phyloP scores from a whole-genome alignment of 1,284 basidiomycete species.

The Apiotrichum brassicae region DNA sequence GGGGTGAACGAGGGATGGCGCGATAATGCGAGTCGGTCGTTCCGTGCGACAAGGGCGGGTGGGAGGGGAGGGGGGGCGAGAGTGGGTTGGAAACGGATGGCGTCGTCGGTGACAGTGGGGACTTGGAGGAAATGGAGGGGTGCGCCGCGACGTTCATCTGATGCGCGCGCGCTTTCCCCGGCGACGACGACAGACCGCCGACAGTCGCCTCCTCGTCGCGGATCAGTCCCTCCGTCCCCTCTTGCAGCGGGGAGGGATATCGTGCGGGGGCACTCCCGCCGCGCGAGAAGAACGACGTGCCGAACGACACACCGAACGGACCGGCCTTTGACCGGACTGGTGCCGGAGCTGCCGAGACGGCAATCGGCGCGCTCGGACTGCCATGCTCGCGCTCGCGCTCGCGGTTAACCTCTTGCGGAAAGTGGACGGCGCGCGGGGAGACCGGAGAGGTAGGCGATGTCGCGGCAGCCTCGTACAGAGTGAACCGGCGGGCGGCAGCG shows the following conservation, averaged over 20 bases:
- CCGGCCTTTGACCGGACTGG: not conserved
- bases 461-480: constrained; percentile 4
- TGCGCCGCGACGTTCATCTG: not conserved
- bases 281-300: not conserved
- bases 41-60: too few relatives aligned
- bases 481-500: constrained; percentile 17
- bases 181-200: not conserved
- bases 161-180: not conserved
- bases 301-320: not conserved
- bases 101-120: too few relatives aligned
- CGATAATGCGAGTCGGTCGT: too few relatives aligned
- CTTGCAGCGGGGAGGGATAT: not conserved
- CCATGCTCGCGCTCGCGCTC: not conserved
- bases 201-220: not conserved
- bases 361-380: not conserved
- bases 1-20: too few relatives aligned
- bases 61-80: too few relatives aligned
- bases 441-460: not conserved
- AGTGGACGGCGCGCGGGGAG: not conserved
- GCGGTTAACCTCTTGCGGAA: not conserved
- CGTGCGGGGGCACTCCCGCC: not conserved
- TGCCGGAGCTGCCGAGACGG: not conserved
- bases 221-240: not conserved
- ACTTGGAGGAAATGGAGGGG: too few relatives aligned
- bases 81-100: too few relatives aligned